These are phyloP conservation scores for Colletotrichum ledebouriae DNA, from an alignment of 2,329 filamentous ascomycete genomes.

Conservation along the genomic window DNA sequence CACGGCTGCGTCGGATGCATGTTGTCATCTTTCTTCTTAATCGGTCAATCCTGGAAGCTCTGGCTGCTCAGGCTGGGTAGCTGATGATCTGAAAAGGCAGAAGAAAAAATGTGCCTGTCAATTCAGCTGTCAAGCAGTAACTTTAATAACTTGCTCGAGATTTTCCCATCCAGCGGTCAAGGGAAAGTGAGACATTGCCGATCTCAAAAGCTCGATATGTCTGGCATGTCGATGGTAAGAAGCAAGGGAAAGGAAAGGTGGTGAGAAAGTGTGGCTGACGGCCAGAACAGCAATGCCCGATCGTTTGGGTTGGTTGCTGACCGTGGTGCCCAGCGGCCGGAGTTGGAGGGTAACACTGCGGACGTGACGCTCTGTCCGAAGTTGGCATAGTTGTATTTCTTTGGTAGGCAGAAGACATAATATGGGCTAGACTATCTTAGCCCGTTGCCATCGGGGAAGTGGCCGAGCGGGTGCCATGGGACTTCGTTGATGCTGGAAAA, in stretches of 20 bases:
- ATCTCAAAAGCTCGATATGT: slow-evolving; percentile 14
- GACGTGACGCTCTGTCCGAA: slow-evolving; percentile 7
- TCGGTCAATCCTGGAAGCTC: slow-evolving; percentile 8
- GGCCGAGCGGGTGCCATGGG: slow-evolving; percentile 11
- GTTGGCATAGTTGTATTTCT: slow-evolving; percentile 7
- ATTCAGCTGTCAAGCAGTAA: slow-evolving; percentile 2
- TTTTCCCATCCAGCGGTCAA: slow-evolving; percentile 1
- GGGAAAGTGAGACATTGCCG: slow-evolving; percentile 32
- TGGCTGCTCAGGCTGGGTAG: slow-evolving; percentile 12
- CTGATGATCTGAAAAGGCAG: slow-evolving; percentile 4
- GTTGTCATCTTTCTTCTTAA: neutral
- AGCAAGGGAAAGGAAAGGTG: slow-evolving; percentile 24
- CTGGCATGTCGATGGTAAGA: slow-evolving; percentile 27
- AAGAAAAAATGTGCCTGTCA: slow-evolving; percentile 10
- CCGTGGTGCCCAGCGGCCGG: neutral
- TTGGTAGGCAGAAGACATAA: neutral
- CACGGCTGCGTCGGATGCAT: slow-evolving; percentile 5
- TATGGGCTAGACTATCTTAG: slow-evolving; percentile 5
- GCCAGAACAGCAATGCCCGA: slow-evolving; percentile 5
- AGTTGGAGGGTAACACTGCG: slow-evolving; percentile 2
- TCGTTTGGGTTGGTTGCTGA: slow-evolving; percentile 4
- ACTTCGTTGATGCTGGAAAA: slow-evolving; percentile 15
- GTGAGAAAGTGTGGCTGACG: neutral
- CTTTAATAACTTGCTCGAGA: neutral
- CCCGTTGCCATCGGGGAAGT: slow-evolving; percentile 15